Evolutionary conservation across 2,329 filamentous ascomycete genomes (phyloP).

Genomic region (Fusarium subtropicale): DNA sequence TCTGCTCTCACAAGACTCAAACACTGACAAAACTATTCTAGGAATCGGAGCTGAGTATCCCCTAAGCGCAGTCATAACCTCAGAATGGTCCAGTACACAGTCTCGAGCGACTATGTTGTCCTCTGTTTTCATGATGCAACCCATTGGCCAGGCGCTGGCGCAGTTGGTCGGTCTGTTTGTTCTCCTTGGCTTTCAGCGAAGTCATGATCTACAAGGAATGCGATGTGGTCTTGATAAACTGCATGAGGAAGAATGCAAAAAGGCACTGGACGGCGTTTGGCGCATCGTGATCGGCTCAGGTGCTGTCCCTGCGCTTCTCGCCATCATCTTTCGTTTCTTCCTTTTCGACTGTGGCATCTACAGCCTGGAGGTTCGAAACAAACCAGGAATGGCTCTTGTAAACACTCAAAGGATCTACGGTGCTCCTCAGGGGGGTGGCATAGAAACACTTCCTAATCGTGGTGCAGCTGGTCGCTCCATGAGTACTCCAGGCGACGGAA

Average conservation of each 20-base stretch:
- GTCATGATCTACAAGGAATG: conserved; percentile 57
- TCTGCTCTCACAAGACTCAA: conserved; percentile 10
- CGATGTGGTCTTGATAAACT: conserved; percentile 61
- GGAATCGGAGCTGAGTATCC: conserved; percentile 77
- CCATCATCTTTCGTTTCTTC: conserved; percentile 74
- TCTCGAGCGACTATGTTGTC: conserved; percentile 76
- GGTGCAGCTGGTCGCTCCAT: conserved; percentile 25
- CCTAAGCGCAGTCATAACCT: conserved; percentile 73
- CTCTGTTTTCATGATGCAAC: conserved; percentile 76
- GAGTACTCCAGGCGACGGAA: conserved; percentile 26
- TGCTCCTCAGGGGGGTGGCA: conserved; percentile 45
- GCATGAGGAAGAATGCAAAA: conserved; percentile 59
- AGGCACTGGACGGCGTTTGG: conserved; percentile 70
- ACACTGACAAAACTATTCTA: conserved; percentile 38
- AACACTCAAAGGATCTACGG: conserved; percentile 71
- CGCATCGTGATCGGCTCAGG: conserved; percentile 74
- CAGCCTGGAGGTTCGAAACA: conserved; percentile 72
- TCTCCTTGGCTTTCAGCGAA: conserved; percentile 59
- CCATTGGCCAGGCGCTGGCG: conserved; percentile 73
- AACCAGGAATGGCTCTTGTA: conserved; percentile 67
- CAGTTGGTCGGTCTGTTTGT: conserved; percentile 70
- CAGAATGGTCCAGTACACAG: conserved; percentile 72
- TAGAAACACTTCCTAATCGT: conserved; percentile 35
- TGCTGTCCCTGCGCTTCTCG: conserved; percentile 71
- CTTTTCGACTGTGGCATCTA: conserved; percentile 75